Evolutionary conservation across 345 rosid species (phyloP), one percentile per base, ranked within the genome.

Genomic region (Turnera subulata): DNA sequence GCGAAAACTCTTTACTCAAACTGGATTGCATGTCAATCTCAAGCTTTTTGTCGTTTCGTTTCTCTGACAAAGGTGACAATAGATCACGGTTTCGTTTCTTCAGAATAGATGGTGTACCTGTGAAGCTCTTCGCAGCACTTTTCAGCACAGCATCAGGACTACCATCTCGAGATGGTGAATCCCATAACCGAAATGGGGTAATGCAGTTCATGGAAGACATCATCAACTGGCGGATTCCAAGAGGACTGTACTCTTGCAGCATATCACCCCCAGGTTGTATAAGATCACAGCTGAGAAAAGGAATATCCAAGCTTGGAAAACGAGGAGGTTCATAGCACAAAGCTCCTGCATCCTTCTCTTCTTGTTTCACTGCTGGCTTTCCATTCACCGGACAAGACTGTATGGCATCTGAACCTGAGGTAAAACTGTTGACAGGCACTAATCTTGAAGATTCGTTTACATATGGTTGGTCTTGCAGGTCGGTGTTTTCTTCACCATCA

Each of bases 271-370:
- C 80, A 68, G 96, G 76, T 61, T 81, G 85, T 75, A 82, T 69
- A 69, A 93, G 97, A 72, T 93, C 99, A 76, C 99, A 89, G 76
- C 96, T 93, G 63, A 89, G 79, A 69, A 89, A 90, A 3, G 99
- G 99, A 59, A 93, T 70, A 55, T 93, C 99, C 76, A 89, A 74
- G 73, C 94, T 77, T 56, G 97, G 92, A 72, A 89, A 93, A 55
- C 99, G 88, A 56, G 99, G 99, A 76, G 99, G 99, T 72, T 93
- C 97, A 56, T 93, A 93, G 62, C 87, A 93, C 33, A 93, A 84
- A 63, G 88, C 64, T 60, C 97, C 96, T 56, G 76, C 57, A 68
- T 79, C 82, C 55, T 74, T 72, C 61, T 73, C 80, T 56, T 77
- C 74, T 60, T 64, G 63, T 29, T 66, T 53, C 43, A 58, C 53